These are phyloP conservation scores for Esteya vermicola DNA, from an alignment of 2,329 filamentous ascomycete species.

Conservation along the genomic window DNA sequence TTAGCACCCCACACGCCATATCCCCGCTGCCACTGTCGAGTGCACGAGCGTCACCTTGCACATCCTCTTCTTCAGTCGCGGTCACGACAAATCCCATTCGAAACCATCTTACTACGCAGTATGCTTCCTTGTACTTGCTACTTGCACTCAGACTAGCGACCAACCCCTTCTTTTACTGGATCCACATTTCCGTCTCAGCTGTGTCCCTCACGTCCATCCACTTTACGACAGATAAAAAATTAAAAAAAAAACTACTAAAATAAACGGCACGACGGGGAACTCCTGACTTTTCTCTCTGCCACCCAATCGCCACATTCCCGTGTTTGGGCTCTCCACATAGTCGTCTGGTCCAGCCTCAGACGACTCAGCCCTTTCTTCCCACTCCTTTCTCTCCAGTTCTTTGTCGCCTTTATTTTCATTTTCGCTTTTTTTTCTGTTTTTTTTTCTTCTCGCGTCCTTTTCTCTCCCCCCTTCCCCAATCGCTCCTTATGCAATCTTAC, in stretches of 20 bases:
- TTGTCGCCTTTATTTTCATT: neutral
- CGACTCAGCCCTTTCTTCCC: neutral
- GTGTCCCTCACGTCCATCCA: neutral
- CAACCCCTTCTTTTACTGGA: neutral
- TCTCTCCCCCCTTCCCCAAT: neutral
- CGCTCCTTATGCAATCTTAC: conserved; percentile 57
- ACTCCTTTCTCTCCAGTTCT: neutral
- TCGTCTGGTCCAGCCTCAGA: too few species aligned
- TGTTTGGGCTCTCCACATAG: too few species aligned
- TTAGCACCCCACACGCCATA: too few species aligned
- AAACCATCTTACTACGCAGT: too few species aligned
- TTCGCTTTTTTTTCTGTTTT: neutral
- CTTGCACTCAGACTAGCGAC: too few species aligned
- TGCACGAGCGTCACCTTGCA: too few species aligned
- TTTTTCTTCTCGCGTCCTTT: neutral
- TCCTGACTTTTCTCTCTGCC: too few species aligned
- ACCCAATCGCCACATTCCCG: neutral
- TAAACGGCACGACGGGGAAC: neutral
- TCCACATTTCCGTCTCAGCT: neutral
- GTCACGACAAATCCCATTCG: too few species aligned
- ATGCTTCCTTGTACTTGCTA: neutral
- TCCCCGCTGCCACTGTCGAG: too few species aligned
- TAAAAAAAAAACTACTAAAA: neutral
- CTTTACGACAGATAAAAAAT: too few species aligned
- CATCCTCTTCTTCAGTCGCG: too few species aligned